These are phyloP conservation scores for Mortierella antarctica DNA, from an alignment of 192 early-diverging fungal species.

Conservation along the genomic window DNA sequence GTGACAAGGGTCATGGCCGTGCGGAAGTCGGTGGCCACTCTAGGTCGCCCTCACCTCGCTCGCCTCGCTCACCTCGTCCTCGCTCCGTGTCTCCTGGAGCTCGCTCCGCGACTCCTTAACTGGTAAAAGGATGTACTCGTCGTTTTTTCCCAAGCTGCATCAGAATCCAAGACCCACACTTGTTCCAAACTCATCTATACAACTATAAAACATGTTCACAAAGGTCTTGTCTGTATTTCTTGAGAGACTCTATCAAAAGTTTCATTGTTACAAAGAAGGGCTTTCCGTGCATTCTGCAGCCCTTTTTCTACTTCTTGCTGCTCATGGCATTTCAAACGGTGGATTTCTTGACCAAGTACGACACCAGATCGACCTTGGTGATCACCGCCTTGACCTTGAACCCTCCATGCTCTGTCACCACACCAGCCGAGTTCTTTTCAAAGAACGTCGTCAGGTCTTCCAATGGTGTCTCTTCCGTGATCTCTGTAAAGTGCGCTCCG, in stretches of 20 bases:
- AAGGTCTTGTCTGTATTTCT: no score
- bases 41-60: constrained; percentile 15
- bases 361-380: constrained; percentile 94
- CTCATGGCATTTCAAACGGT: constrained; percentile 7
- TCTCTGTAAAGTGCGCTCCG: constrained; percentile 83
- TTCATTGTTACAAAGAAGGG: not conserved
- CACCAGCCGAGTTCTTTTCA: constrained; percentile 88
- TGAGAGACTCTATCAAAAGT: no score
- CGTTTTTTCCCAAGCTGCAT: not conserved
- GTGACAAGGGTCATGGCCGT: no score
- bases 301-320: not conserved
- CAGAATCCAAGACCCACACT: no score
- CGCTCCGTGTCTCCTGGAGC: constrained; percentile 34
- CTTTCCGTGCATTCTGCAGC: not conserved
- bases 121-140: not conserved
- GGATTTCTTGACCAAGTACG: constrained; percentile 74
- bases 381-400: constrained; percentile 81
- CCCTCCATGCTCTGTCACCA: constrained; percentile 83
- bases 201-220: no score
- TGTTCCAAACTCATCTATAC: no score
- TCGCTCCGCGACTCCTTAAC: constrained; percentile 38
- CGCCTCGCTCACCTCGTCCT: constrained; percentile 27
- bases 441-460: constrained; percentile 89
- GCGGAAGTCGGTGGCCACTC: constrained; percentile 16
- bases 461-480: constrained; percentile 87